Percentiles rank a stretch among this genome's conserved stretches.
Conservation (phyloP, 352 stramenopile species). For the Thalassiosira exigua region DNA sequence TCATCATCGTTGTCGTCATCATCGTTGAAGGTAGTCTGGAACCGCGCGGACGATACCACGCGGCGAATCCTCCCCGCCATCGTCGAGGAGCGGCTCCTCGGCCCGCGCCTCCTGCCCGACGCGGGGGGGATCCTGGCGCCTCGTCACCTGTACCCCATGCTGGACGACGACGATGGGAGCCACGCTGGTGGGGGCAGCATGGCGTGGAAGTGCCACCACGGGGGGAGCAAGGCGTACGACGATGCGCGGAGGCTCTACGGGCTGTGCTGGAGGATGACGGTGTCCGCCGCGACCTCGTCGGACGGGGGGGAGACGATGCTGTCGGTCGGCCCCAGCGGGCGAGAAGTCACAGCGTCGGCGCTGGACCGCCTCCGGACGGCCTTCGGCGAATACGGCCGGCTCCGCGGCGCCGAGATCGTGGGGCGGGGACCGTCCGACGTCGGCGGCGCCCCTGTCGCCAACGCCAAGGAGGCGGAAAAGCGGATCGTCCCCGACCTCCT, state of each 20-base stretch:
- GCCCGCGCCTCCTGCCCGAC: slow-evolving; percentile 52
- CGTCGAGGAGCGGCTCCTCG: slow-evolving; percentile 71
- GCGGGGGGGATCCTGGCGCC: slow-evolving; percentile 60
- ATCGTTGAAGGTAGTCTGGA: slow-evolving; percentile 22
- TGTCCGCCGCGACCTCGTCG: slow-evolving; percentile 33
- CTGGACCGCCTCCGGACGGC: slow-evolving; percentile 42
- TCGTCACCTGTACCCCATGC: slow-evolving; percentile 64
- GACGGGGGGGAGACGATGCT: slow-evolving; percentile 7
- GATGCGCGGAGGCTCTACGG: slow-evolving; percentile 68
- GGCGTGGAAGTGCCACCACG: slow-evolving; percentile 5
- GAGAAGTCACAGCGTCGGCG: background rate
- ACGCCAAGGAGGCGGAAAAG: slow-evolving; percentile 56
- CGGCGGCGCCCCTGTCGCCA: slow-evolving; percentile 17
- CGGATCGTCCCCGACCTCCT: slow-evolving; percentile 51
- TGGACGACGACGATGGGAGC: slow-evolving; percentile 57
- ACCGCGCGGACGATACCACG: slow-evolving; percentile 14
- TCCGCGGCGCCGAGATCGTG: slow-evolving; percentile 50
- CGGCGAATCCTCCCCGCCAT: slow-evolving; percentile 56
- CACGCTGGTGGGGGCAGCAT: slow-evolving; percentile 3
- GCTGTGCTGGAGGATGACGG: slow-evolving; percentile 58
- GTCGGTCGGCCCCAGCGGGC: background rate
- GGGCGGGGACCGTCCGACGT: slow-evolving; percentile 35
- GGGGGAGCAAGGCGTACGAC: slow-evolving; percentile 23
- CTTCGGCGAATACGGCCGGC: slow-evolving; percentile 54
- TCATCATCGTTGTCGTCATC: slow-evolving; percentile 13